A percentile compares a stretch with the other conserved stretches of the same genome.
phyloP scores from a whole-genome alignment of 257 asterid species.

The Avicennia marina region DNA sequence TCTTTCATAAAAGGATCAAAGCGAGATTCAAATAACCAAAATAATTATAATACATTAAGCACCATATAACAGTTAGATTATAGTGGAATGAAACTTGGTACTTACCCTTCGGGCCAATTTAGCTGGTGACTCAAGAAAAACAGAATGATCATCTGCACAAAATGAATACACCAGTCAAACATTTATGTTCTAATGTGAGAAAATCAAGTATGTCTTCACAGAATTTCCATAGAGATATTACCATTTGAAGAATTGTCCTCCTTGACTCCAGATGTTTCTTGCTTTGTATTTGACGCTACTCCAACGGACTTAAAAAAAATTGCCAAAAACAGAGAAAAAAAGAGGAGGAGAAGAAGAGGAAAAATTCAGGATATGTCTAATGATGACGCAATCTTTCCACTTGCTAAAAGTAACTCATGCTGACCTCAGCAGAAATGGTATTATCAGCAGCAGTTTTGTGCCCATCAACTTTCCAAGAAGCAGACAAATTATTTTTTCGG shows the following conservation, averaged over 20 bases:
- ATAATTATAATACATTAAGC: too few relatives aligned
- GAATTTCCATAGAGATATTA: conserved; percentile 24
- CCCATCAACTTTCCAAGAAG: conserved; percentile 68
- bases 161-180: conserved; percentile 15
- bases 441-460: conserved; percentile 30
- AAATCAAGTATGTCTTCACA: conserved; percentile 11
- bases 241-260: conserved; percentile 42
- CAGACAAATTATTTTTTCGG: conserved; percentile 58
- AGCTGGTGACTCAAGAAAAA: conserved; percentile 49
- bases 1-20: not conserved
- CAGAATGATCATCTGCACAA: conserved; percentile 57
- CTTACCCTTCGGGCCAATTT: conserved; percentile 74
- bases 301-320: conserved; percentile 36
- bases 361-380: conserved; percentile 22
- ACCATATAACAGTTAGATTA: not conserved
- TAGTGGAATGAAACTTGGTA: conserved; percentile 5
- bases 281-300: conserved; percentile 32
- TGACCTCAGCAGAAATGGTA: conserved; percentile 49
- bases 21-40: too few relatives aligned
- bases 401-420: conserved; percentile 17
- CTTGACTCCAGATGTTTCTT: conserved; percentile 41
- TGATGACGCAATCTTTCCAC: too few relatives aligned
- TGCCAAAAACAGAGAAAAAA: too few relatives aligned
- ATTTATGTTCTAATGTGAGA: conserved; percentile 4
- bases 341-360: conserved; percentile 16